Evolutionary conservation across 2,329 filamentous ascomycete species (phyloP).

Genomic region (Aspergillus neoniger): DNA sequence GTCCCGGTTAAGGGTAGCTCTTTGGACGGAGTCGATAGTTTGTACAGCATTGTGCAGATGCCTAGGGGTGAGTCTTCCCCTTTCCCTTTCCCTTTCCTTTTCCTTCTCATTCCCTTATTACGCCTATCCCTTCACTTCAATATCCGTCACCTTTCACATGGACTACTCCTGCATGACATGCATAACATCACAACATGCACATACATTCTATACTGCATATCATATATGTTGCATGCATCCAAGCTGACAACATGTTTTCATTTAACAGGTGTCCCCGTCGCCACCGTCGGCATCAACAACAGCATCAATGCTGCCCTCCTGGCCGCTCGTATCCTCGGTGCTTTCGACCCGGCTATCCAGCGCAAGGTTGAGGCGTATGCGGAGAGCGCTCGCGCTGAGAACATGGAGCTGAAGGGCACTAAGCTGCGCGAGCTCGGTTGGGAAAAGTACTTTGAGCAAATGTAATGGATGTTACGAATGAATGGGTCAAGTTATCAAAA

Average conservation of each 20-base stretch:
- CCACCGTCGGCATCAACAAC: constrained; percentile 79
- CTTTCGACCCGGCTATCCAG: constrained; percentile 45
- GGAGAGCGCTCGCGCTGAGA: constrained; percentile 43
- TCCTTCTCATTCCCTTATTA: no score
- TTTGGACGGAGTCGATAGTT: constrained; percentile 69
- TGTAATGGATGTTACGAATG: constrained; percentile 29
- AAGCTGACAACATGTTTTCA: constrained; percentile 20
- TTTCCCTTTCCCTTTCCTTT: no score
- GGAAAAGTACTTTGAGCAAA: constrained; percentile 49
- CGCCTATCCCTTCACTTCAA: no score
- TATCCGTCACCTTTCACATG: no score
- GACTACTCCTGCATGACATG: no score
- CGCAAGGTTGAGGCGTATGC: constrained; percentile 47
- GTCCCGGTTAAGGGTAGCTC: constrained; percentile 74
- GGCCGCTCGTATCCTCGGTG: constrained; percentile 68
- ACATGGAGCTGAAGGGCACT: constrained; percentile 45
- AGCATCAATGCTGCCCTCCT: constrained; percentile 74
- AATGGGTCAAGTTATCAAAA: neutral
- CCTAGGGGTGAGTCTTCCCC: constrained; percentile 54
- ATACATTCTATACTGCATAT: no score
- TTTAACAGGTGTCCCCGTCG: constrained; percentile 65
- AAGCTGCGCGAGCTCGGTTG: constrained; percentile 47
- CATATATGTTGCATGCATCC: no score
- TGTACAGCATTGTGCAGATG: constrained; percentile 77
- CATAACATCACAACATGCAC: no score